Evolutionary conservation across 148 eudicot genomes (phyloP), one percentile per base, ranked within the genome.

Genomic region (Heliosperma pusillum): DNA sequence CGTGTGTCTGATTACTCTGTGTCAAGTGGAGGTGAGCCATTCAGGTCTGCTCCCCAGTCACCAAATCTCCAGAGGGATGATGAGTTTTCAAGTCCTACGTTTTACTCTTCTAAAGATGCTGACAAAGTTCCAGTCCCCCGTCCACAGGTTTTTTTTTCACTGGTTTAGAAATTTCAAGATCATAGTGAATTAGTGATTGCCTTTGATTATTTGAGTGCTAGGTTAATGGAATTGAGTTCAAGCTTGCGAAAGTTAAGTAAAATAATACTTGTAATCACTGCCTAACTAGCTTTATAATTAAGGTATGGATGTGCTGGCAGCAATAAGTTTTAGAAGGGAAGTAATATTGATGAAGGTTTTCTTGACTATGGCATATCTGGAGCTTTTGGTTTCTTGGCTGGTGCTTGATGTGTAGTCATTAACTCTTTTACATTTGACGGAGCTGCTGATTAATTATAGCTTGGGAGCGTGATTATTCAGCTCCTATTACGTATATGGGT

Each of bases 1-100:
- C 88, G 97, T 70, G 82, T 76, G 81, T 91, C 95, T 60, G 95
- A 88, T 63, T 91, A 83, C 71, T 89, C 98, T 61, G 74, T 78
- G 44, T 86, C 97, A 77, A 88, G 88, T 77, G 86, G 87, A 83
- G 87, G 87, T 69, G 96, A 88, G 81, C 84, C 84, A 47, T 87
- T 86, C 74, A 90, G 87, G 80, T 87, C 95, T 50, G 87, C 63
- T 63, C 79, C 83, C 10, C 90, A 86, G 57, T 89, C 97, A 29
- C 97, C 98, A 63, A 84, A 74, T 80, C 78, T 78, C 33, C 84
- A 82, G 79, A 89, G 77, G 76, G 88, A 84, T 70, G 68, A 77
- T 83, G 92, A 86, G 69, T 71, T 72, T 60, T 76, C 77, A 65
- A 90, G 92, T 77, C 93, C 96, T 71, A 76, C 79, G 30, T 78